Conservation (phyloP, 306 rosid genomes). For the Boehmeria nivea region DNA sequence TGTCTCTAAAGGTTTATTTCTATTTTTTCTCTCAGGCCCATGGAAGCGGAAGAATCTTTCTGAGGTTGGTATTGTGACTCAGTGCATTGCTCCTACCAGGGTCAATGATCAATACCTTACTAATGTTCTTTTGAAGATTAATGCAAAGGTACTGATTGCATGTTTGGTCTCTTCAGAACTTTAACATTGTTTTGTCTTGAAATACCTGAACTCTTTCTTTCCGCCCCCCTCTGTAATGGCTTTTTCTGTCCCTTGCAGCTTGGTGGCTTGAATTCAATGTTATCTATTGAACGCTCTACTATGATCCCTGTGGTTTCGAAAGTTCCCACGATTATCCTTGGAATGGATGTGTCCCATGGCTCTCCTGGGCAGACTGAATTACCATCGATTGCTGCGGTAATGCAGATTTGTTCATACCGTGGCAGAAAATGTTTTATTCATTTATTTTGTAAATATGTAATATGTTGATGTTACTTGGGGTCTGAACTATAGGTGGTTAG, state of each 20-base stretch:
- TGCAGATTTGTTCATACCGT: not conserved
- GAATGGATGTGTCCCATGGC: slow-evolving; percentile 97
- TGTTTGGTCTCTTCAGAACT: not conserved
- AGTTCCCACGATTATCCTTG: slow-evolving; percentile 74
- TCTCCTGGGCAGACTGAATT: slow-evolving; percentile 83
- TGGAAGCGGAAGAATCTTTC: slow-evolving; percentile 80
- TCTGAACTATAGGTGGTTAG: slow-evolving; percentile 62
- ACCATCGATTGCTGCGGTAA: slow-evolving; percentile 96
- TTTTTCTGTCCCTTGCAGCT: slow-evolving; percentile 43
- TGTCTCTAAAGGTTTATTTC: not conserved
- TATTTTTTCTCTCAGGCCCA: slow-evolving; percentile 48
- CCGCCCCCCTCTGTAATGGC: not conserved
- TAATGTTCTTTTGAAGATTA: slow-evolving; percentile 74
- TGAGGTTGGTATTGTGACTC: slow-evolving; percentile 72
- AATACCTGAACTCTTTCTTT: no score
- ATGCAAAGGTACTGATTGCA: slow-evolving; percentile 65
- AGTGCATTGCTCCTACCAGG: slow-evolving; percentile 74
- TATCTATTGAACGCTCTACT: slow-evolving; percentile 55
- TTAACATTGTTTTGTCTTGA: not conserved
- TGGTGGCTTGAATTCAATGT: slow-evolving; percentile 81
- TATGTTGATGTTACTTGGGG: not conserved
- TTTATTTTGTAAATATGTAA: not conserved
- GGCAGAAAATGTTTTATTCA: no score
- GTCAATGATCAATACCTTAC: slow-evolving; percentile 88
- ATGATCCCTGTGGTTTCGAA: slow-evolving; percentile 74